Evolutionary conservation across 352 stramenopile species (phyloP).

Genomic region (Phytophthora megakarya): DNA sequence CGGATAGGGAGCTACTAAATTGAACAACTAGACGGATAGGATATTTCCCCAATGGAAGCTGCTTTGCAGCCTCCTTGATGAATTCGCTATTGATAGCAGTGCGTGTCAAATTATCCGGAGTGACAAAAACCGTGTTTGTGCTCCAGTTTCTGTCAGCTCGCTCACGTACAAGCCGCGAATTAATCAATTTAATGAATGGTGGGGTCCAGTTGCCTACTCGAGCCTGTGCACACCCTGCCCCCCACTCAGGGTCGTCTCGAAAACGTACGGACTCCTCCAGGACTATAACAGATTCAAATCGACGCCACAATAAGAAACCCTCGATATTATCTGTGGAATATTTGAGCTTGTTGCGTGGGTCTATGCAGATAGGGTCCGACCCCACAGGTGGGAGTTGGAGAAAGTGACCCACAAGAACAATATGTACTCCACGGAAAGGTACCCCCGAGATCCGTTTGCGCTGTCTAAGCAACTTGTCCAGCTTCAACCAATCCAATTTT

Average conservation of each 20-base stretch:
- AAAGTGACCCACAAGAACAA: conserved; percentile 8
- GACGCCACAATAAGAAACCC: conserved; percentile 1
- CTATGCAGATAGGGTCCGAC: conserved; percentile 1
- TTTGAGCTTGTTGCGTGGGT: not conserved
- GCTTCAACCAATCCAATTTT: conserved; percentile 2
- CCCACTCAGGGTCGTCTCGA: conserved; percentile 1
- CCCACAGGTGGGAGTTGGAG: conserved; percentile 8
- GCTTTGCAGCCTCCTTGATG: no score
- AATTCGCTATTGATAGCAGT: conserved; percentile 7
- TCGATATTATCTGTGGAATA: conserved; percentile 11
- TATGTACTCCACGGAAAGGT: conserved; percentile 5
- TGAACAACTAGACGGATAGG: no score
- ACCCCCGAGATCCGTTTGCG: conserved; percentile 1
- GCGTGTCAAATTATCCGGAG: not conserved
- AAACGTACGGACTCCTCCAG: conserved; percentile 2
- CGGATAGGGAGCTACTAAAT: not conserved
- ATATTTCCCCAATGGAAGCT: no score
- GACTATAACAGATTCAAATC: not conserved
- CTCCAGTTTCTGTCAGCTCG: not conserved
- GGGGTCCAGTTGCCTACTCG: not conserved
- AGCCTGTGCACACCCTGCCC: not conserved
- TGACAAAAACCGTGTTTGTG: conserved; percentile 2
- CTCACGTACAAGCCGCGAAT: not conserved
- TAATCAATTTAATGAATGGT: conserved; percentile 7
- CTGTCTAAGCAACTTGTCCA: conserved; percentile 3